phyloP scores from a whole-genome alignment of 2,329 filamentous ascomycete genomes.

The Ceratocystis cacaofunesta region DNA sequence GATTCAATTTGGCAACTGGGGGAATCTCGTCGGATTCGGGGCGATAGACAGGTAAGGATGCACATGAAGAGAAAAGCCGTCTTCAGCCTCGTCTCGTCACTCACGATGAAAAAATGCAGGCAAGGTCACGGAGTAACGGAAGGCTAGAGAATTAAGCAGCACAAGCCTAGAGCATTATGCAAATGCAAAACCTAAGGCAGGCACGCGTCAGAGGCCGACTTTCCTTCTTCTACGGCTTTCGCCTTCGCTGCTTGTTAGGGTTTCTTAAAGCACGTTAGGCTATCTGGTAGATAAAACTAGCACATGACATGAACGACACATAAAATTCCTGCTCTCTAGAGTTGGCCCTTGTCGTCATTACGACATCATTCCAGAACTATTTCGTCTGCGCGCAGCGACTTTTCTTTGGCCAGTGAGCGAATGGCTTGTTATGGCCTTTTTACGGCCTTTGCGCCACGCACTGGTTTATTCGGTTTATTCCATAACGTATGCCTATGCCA shows the following conservation, averaged over 20 bases:
- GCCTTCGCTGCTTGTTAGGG: slow-evolving; percentile 1
- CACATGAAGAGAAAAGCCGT: neutral
- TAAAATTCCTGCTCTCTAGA: neutral
- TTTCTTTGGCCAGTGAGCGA: neutral
- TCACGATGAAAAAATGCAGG: neutral
- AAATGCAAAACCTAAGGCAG: neutral
- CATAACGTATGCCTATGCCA: neutral
- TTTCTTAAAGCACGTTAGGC: neutral
- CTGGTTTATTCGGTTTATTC: neutral
- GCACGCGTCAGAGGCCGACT: neutral
- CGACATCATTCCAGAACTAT: neutral
- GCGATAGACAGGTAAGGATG: neutral
- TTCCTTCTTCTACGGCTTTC: neutral
- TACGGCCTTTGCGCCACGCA: neutral
- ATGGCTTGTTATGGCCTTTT: neutral
- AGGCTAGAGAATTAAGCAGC: neutral
- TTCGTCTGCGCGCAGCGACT: neutral
- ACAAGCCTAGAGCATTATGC: neutral
- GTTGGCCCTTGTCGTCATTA: neutral
- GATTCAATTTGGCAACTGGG: neutral
- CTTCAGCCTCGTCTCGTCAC: neutral
- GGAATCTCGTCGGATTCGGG: neutral
- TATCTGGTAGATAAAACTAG: neutral
- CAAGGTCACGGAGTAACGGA: neutral
- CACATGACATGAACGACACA: neutral